Conservation (phyloP, 306 rosid genomes). For the Luffa acutangula region DNA sequence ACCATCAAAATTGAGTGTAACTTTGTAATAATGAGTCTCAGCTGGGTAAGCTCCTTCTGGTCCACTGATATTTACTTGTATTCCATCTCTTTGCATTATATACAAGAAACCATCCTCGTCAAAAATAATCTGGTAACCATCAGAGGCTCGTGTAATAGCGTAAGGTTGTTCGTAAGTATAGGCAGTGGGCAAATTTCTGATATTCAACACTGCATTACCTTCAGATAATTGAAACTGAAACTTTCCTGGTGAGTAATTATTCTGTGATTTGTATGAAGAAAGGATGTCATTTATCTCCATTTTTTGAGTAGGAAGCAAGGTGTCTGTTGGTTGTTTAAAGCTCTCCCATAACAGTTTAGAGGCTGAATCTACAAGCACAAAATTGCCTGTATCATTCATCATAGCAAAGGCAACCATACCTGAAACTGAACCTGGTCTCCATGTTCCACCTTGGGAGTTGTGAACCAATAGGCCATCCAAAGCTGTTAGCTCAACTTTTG, state of each 20-base stretch:
- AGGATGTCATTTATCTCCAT: background rate
- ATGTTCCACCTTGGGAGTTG: background rate
- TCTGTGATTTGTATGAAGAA: constrained; percentile 22
- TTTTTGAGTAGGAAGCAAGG: constrained; percentile 24
- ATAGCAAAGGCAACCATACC: constrained; percentile 8
- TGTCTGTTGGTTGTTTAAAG: constrained; percentile 15
- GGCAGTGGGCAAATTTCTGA: background rate
- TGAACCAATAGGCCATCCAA: background rate
- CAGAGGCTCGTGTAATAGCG: background rate
- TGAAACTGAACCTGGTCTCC: background rate
- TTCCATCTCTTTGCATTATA: background rate
- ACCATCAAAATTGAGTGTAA: constrained; percentile 7
- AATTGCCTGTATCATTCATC: constrained; percentile 15
- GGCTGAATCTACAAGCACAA: background rate
- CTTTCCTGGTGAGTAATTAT: constrained; percentile 15
- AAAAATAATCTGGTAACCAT: constrained; percentile 1
- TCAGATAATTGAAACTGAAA: constrained; percentile 9
- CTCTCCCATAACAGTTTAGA: constrained; percentile 15
- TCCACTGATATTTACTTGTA: background rate
- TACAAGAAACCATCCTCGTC: background rate
- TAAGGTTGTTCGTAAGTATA: background rate
- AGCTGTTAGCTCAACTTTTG: constrained; percentile 11
- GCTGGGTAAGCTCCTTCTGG: background rate
- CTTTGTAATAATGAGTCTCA: background rate
- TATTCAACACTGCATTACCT: constrained; percentile 15